Evolutionary conservation across 2,329 filamentous ascomycete species (phyloP).

Genomic region (Metarhizium humberi): DNA sequence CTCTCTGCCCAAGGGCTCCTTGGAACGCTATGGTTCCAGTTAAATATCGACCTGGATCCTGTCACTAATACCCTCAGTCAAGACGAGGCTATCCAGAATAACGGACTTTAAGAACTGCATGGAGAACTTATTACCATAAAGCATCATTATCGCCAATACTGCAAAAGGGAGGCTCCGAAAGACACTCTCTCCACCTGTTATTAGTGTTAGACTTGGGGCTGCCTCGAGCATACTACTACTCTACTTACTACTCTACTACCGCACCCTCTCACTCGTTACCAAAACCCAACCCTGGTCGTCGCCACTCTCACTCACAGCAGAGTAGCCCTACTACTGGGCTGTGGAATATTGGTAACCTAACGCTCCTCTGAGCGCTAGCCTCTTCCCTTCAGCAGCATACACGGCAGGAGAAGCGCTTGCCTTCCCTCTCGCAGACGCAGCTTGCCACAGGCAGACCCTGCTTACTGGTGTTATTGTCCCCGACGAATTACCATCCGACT

Average conservation of each 20-base stretch:
- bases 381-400: neutral
- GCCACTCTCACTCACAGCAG: conserved; percentile 6
- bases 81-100: neutral
- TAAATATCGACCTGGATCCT: conserved; percentile 11
- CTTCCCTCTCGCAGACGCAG: neutral
- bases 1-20: conserved; percentile 1
- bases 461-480: neutral
- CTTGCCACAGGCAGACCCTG: neutral
- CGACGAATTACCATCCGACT: conserved; percentile 2
- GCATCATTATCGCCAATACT: neutral
- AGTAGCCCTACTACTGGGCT: conserved; percentile 1
- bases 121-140: neutral
- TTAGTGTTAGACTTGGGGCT: neutral
- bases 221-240: neutral
- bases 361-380: conserved; percentile 1
- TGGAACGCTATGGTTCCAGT: conserved; percentile 2
- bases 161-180: neutral
- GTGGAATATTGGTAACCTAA: conserved; percentile 2
- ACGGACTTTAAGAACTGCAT: neutral
- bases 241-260: neutral
- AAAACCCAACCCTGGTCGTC: conserved; percentile 6
- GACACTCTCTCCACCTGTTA: conserved; percentile 1
- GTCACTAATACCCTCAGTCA: conserved; percentile 1
- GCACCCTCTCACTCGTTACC: conserved; percentile 1
- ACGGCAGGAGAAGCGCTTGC: neutral